Evolutionary conservation across 2,329 filamentous ascomycete genomes (phyloP), one percentile per base, ranked within the genome.

Genomic region (Hypocrella siamensis): DNA sequence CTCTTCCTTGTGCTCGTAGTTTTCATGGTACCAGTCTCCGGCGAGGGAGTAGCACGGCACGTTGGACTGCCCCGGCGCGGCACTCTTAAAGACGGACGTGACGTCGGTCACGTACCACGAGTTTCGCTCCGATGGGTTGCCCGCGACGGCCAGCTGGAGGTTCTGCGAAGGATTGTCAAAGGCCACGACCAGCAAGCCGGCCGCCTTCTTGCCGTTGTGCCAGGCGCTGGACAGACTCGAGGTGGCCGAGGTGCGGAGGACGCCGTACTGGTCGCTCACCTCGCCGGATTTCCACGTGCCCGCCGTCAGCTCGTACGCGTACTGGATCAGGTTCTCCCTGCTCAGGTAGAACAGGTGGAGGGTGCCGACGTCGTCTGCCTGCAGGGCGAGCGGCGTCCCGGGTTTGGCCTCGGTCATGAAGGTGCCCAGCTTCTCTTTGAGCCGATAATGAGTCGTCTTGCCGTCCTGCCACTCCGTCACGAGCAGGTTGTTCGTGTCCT

Each of bases 301-400:
- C 4, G 12, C 14, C 3, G 34, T n/a, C 5, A 30, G 17, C 28
- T 38, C 32, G 26, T 37, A 40, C 1, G 42, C 16, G 26, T 46
- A 36, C 1, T 35, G 30, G 3, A 45, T 21, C 5, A 30, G 22
- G 26, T 40, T 35, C 10, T 27, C 31, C 11, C 36, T 35, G 18
- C 37, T 36, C 4, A 47, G 27, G 31, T 42, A 47, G 32, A 47
- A 46, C 17, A 45, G 16, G 32, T 47, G 44, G 5, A 38, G 31
- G 6, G 28, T 30, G 4, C 40, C 41, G 4, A 34, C 24, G n/a
- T 31, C 34, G 19, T 44, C 39, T 8, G 29, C 34, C 4, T 36
- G 37, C 18, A 40, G 30, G 14, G 40, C 38, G 18, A 46, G 33
- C 0, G 42, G 38, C 7, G 44, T 46, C 5, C 40, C 42, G n/a